Percentiles rank a stretch among this genome's conserved stretches.
Conservation (phyloP, 441 rosid genomes). For the Populus hybrid region DNA sequence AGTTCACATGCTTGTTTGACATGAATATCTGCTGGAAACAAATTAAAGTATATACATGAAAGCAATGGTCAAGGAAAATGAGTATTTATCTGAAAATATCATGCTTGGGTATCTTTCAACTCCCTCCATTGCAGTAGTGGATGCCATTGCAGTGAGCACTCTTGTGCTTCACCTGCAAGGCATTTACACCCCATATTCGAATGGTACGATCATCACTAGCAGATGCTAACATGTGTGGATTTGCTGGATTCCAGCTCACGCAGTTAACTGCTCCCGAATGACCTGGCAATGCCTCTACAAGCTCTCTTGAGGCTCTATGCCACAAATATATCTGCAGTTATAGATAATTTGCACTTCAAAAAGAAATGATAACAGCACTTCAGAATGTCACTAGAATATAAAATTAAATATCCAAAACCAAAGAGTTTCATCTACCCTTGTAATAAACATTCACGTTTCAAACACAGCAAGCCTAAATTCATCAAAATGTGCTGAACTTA, state of each 20-base stretch:
- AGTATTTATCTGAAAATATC: not conserved
- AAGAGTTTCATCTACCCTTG: not conserved
- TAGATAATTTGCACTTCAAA: not conserved
- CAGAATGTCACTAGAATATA: not conserved
- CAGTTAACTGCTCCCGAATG: constrained; percentile 58
- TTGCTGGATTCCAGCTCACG: constrained; percentile 52
- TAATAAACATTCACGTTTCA: not conserved
- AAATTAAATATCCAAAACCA: not conserved
- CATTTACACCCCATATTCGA: constrained; percentile 54
- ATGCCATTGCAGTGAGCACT: constrained; percentile 38
- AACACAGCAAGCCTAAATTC: too few species aligned
- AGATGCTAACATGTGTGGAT: constrained; percentile 56
- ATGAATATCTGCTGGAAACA: constrained; percentile 39
- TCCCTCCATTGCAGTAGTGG: constrained; percentile 46
- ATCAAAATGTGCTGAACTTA: too few species aligned
- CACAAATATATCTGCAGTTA: constrained; percentile 47
- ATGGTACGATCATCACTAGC: constrained; percentile 55
- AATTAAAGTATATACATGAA: constrained; percentile 20
- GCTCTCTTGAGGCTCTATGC: constrained; percentile 44
- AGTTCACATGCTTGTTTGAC: constrained; percentile 29
- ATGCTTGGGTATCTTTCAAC: constrained; percentile 12
- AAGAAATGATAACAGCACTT: not conserved
- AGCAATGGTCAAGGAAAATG: constrained; percentile 2
- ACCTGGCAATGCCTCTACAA: constrained; percentile 39
- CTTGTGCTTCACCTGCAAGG: constrained; percentile 26